phyloP scores from a whole-genome alignment of 2,329 filamentous ascomycete species.

The Fusarium beomiforme region DNA sequence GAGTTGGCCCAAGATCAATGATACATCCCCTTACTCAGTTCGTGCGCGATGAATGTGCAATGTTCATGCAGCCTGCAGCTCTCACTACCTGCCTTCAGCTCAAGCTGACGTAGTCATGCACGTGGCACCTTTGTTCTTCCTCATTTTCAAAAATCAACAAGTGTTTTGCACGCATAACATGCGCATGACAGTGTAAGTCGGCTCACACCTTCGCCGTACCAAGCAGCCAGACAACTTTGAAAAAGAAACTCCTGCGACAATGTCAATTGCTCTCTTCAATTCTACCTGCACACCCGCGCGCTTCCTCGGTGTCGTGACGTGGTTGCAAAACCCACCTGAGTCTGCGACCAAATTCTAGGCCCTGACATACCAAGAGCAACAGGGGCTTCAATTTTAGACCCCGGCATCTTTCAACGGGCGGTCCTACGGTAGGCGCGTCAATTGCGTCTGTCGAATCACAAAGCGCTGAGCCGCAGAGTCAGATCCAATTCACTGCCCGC shows the following conservation, averaged over 20 bases:
- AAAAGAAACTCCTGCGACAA: constrained; percentile 7
- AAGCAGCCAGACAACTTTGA: constrained; percentile 9
- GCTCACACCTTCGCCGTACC: not conserved
- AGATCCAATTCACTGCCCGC: constrained; percentile 13
- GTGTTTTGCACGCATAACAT: not conserved
- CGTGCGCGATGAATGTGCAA: not conserved
- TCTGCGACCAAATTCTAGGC: constrained; percentile 35
- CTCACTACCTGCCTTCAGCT: constrained; percentile 1
- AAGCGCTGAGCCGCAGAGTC: constrained; percentile 3
- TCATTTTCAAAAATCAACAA: not conserved
- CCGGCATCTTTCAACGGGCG: constrained; percentile 1
- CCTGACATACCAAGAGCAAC: constrained; percentile 17
- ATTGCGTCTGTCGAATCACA: constrained; percentile 26
- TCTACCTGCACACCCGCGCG: constrained; percentile 21
- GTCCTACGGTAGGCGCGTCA: constrained; percentile 20
- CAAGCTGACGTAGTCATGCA: constrained; percentile 18
- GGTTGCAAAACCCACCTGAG: constrained; percentile 34
- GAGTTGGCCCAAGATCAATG: not conserved
- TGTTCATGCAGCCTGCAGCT: constrained; percentile 21
- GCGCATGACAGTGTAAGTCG: not conserved
- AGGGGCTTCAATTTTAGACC: constrained; percentile 17
- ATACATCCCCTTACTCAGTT: not conserved
- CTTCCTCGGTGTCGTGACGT: constrained; percentile 34
- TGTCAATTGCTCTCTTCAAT: constrained; percentile 15
- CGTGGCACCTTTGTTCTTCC: not conserved